Conservation (phyloP, 2,329 filamentous ascomycete genomes). For the Furcasterigmium sp. region DNA sequence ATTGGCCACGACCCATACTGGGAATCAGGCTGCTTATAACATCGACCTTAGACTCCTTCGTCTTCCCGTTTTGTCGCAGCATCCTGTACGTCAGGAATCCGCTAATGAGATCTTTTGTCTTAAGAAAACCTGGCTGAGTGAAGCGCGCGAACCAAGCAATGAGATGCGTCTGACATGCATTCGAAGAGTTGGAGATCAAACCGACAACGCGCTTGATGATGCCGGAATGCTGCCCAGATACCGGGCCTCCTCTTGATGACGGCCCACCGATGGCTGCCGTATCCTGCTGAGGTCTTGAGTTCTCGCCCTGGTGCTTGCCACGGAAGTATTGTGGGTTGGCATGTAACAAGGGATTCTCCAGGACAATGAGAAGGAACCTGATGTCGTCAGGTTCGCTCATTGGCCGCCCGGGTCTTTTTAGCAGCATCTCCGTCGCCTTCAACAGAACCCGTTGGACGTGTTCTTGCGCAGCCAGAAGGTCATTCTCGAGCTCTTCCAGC, state of each 20-base stretch:
- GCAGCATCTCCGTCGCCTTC: conserved; percentile 71
- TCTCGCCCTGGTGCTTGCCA: conserved; percentile 26
- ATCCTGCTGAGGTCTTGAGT: neutral
- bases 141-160: conserved; percentile 74
- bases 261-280: conserved; percentile 3
- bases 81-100: conserved; percentile 80
- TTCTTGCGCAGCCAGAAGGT: conserved; percentile 53
- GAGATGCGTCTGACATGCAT: conserved; percentile 70
- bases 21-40: conserved; percentile 66
- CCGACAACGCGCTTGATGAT: conserved; percentile 83
- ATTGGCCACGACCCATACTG: conserved; percentile 61
- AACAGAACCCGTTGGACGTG: conserved; percentile 67
- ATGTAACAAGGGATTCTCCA: conserved; percentile 74
- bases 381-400: conserved; percentile 64
- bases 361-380: conserved; percentile 71
- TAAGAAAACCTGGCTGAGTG: conserved; percentile 61
- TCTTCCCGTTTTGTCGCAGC: conserved; percentile 64
- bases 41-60: conserved; percentile 53
- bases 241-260: conserved; percentile 30
- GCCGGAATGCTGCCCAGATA: conserved; percentile 67
- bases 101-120: conserved; percentile 69
- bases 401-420: conserved; percentile 72
- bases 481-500: conserved; percentile 39
- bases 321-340: conserved; percentile 31
- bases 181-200: conserved; percentile 68